Evolutionary conservation across 1,284 basidiomycete species (phyloP).

Genomic region (Agaricales sp.): DNA sequence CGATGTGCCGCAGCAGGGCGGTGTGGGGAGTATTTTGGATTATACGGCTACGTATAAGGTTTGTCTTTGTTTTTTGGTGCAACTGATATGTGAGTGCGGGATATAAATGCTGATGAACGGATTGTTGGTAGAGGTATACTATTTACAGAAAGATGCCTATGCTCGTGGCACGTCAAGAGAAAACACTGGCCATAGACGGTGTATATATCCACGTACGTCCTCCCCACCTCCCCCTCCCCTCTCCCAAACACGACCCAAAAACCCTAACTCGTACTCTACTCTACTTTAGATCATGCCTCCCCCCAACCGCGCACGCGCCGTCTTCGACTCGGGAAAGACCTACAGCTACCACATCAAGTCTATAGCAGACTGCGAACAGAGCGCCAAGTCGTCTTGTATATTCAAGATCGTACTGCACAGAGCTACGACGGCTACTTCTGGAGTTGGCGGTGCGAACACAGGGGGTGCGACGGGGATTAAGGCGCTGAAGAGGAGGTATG

Average conservation of each 20-base stretch:
- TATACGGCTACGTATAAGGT: conserved; percentile 79
- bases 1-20: conserved; percentile 52
- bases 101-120: conserved; percentile 1
- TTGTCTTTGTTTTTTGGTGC: conserved; percentile 13
- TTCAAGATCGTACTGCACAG: conserved; percentile 73
- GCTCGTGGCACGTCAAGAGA: conserved; percentile 83
- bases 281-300: conserved; percentile 76
- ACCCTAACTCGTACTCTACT: conserved; percentile 16
- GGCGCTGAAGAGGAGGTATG: not conserved
- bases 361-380: conserved; percentile 78
- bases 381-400: conserved; percentile 66
- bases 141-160: conserved; percentile 95
- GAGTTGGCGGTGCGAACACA: no score
- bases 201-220: conserved; percentile 77
- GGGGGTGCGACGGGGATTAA: not conserved
- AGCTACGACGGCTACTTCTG: not conserved
- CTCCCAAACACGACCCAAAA: not conserved
- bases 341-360: conserved; percentile 89
- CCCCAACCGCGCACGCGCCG: conserved; percentile 69
- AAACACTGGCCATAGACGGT: conserved; percentile 89
- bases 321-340: conserved; percentile 84
- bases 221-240: not conserved
- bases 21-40: conserved; percentile 38
- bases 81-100: not conserved
- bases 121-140: conserved; percentile 67